These are phyloP conservation scores for Phalaenopsis aphrodite DNA, from an alignment of 106 monocot species.

Conservation along the genomic window DNA sequence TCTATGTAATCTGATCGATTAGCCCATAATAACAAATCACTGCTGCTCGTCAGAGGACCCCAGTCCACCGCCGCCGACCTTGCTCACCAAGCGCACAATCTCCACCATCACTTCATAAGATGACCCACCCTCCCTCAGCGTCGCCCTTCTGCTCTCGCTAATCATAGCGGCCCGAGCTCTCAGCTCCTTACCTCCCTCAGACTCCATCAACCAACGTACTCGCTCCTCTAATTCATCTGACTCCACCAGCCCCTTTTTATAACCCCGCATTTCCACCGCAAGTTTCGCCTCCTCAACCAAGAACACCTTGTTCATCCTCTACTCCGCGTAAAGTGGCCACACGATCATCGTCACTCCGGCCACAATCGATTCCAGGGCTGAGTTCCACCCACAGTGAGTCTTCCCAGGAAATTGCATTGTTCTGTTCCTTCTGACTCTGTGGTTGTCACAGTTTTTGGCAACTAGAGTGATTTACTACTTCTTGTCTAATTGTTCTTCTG, in stretches of 20 bases:
- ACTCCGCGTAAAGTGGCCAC: constrained; percentile 77
- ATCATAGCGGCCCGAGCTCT: constrained; percentile 12
- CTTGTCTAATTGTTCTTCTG: neutral
- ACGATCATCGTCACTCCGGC: constrained; percentile 54
- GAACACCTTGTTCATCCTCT: constrained; percentile 55
- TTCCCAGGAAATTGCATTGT: constrained; percentile 22
- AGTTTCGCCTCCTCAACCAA: constrained; percentile 34
- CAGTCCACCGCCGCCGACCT: no score
- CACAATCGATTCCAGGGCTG: constrained; percentile 43
- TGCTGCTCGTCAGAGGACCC: no score
- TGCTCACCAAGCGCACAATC: constrained; percentile 4
- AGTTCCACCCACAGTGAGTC: constrained; percentile 66
- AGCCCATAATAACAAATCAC: no score
- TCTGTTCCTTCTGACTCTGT: neutral
- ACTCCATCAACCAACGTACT: constrained; percentile 54
- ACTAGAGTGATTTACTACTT: neutral
- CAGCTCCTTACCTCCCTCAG: constrained; percentile 27
- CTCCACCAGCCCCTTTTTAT: constrained; percentile 30
- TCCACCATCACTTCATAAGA: constrained; percentile 16
- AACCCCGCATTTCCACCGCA: constrained; percentile 35
- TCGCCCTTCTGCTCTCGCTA: constrained; percentile 23
- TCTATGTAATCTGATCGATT: no score
- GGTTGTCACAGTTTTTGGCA: neutral
- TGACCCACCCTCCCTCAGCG: constrained; percentile 19
- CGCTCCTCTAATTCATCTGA: constrained; percentile 49